phyloP scores from a whole-genome alignment of 2,329 filamentous ascomycete genomes.

The Cercospora beticola region DNA sequence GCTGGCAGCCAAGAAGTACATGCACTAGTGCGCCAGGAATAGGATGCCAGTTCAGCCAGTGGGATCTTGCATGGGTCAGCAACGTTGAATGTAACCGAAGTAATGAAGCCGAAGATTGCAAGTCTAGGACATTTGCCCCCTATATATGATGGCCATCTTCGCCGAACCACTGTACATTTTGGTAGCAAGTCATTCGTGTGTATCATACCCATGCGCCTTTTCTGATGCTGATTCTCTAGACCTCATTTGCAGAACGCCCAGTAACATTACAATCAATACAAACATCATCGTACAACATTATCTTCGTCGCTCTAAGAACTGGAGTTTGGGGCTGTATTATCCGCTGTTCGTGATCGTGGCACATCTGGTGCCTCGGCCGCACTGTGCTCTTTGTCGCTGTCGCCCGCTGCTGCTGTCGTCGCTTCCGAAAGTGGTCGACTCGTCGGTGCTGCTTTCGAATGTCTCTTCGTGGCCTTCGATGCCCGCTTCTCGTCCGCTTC shows the following conservation, averaged over 20 bases:
- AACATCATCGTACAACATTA: background rate
- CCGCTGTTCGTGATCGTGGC: background rate
- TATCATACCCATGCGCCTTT: background rate
- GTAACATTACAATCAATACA: background rate
- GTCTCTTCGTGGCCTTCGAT: constrained; percentile 16
- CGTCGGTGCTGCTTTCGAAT: background rate
- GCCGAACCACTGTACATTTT: background rate
- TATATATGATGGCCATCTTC: background rate
- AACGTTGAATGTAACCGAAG: background rate
- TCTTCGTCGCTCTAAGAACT: background rate
- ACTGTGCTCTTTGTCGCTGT: constrained; percentile 6
- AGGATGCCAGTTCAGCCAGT: background rate
- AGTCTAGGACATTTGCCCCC: background rate
- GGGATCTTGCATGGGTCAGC: background rate
- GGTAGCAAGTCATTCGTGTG: background rate
- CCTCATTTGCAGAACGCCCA: background rate
- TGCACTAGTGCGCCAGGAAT: background rate
- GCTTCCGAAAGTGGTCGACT: background rate
- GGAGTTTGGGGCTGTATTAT: background rate
- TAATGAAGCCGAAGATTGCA: background rate
- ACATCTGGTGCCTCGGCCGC: background rate
- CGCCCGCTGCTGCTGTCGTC: background rate
- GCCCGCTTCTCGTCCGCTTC: constrained; percentile 32
- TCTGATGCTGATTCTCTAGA: background rate
- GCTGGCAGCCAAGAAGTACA: constrained; percentile 3